These are phyloP conservation scores for Pythium apleroticum DNA, from an alignment of 352 stramenopile species.

Conservation along the genomic window DNA sequence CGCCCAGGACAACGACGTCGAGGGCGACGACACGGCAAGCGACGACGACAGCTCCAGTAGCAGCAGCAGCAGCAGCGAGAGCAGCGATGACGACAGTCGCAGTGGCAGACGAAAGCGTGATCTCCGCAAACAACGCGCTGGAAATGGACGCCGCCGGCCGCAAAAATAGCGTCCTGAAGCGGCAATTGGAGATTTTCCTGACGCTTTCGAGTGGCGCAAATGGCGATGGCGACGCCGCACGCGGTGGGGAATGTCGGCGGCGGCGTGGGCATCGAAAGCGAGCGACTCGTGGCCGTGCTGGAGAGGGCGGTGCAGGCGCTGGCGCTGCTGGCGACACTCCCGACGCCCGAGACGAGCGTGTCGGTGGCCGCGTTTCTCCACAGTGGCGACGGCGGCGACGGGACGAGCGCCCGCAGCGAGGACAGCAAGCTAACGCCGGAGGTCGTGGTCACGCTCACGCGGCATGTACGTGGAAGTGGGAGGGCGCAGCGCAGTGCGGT, in stretches of 20 bases:
- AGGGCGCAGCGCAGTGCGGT: background rate
- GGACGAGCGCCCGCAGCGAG: background rate
- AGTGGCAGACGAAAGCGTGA: background rate
- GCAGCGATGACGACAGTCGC: background rate
- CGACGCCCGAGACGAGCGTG: slow-evolving; percentile 18
- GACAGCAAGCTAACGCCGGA: background rate
- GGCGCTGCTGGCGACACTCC: slow-evolving; percentile 32
- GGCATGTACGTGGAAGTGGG: slow-evolving; percentile 25
- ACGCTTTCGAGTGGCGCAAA: background rate
- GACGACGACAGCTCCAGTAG: slow-evolving; percentile 13
- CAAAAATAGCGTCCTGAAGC: background rate
- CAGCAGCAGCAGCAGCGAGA: slow-evolving; percentile 6
- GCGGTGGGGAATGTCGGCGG: slow-evolving; percentile 10
- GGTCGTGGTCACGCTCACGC: slow-evolving; percentile 14
- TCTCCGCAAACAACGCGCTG: background rate
- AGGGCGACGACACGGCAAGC: slow-evolving; percentile 19
- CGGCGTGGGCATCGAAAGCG: slow-evolving; percentile 32
- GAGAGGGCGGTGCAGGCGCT: slow-evolving; percentile 34
- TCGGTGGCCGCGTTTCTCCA: slow-evolving; percentile 13
- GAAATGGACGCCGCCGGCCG: background rate
- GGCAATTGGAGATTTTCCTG: background rate
- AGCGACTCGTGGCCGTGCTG: slow-evolving; percentile 42
- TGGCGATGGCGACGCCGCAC: background rate
- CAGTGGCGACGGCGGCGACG: slow-evolving; percentile 1
- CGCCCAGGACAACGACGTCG: slow-evolving; percentile 15